Conservation (phyloP, 441 rosid species). For the Geranium incanum region DNA sequence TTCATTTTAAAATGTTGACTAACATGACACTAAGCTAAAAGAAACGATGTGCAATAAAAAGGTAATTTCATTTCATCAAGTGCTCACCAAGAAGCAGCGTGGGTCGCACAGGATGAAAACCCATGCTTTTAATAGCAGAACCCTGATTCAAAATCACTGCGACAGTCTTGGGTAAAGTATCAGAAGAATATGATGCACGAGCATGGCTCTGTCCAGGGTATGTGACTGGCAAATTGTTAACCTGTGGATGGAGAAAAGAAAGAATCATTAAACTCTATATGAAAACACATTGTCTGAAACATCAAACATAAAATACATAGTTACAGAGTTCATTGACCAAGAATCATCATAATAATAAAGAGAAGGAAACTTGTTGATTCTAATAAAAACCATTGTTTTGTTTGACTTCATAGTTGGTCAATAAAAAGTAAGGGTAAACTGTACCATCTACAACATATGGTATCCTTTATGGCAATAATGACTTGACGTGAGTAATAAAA, state of each 20-base stretch:
- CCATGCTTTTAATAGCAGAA: conserved; percentile 72
- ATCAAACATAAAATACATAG: background rate
- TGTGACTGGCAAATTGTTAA: conserved; percentile 51
- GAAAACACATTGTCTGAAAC: background rate
- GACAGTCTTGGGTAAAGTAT: conserved; percentile 63
- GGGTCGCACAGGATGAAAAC: conserved; percentile 67
- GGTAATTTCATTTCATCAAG: conserved; percentile 9
- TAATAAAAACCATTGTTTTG: background rate
- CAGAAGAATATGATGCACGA: conserved; percentile 58
- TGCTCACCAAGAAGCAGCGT: conserved; percentile 61
- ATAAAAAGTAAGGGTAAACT: background rate
- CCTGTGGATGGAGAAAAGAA: conserved; percentile 29
- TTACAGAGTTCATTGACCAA: background rate
- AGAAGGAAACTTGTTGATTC: background rate
- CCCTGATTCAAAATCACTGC: conserved; percentile 52
- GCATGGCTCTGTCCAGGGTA: conserved; percentile 58
- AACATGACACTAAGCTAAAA: background rate
- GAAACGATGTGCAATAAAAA: conserved; percentile 10
- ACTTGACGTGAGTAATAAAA: background rate
- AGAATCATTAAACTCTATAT: conserved; percentile 1
- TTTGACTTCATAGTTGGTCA: background rate
- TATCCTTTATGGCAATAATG: background rate
- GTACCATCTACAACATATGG: background rate
- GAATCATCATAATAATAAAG: background rate
- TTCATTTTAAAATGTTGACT: conserved; percentile 2